Base-by-base conservation (phyloP, 805 yeast genomes). In the Saccharomycopsis lassenensis region DNA sequence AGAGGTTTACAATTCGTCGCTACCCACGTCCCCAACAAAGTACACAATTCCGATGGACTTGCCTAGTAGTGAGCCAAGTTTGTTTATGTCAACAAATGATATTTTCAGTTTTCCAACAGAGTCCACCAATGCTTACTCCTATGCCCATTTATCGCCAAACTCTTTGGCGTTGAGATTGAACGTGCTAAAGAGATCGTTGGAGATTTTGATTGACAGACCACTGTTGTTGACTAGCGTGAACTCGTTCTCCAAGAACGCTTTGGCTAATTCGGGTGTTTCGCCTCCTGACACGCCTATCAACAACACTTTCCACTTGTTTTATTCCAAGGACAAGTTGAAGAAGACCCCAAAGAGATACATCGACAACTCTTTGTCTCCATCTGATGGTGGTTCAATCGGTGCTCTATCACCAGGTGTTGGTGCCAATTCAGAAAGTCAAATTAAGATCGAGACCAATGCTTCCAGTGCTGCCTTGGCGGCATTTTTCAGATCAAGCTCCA, bases 61-160 rank as follows among this genome's bases (percentile, higher is more conserved):
- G n/a, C n/a, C n/a, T n/a, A n/a, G n/a, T n/a, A n/a, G n/a, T n/a
- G n/a, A n/a, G n/a, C n/a, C 29, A 14, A 29, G n/a, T 29, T 15
- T 29, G 8, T 29, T 29, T 16, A 7, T n/a, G 7, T 29, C 31
- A 10, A 17, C 31, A 10, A 8, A 29, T n/a, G 31, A 29, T n/a
- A 62, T 80, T 14, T 52, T 76, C 26, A 68, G 65, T 43, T 78
- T 83, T 50, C 85, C 89, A 4, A 73, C 75, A 18, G 86, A 80
- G 47, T 80, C 91, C 8, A 72, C 91, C 1, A 87, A 81, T 52
- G 80, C 93, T 2, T 84, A 80, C 51, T 82, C 94, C 0, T 84
- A 84, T 52, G 84, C 91, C 2, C 82, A 80, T 36, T 58, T 83
- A 38, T 77, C 89, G 1, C 91, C 87, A 7, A 80, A 81, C 51